Percentiles rank a stretch among this genome's conserved stretches.
These are phyloP conservation scores for Smittium mucronatum DNA, from an alignment of 371 early-diverging fungal species.

Conservation along the genomic window DNA sequence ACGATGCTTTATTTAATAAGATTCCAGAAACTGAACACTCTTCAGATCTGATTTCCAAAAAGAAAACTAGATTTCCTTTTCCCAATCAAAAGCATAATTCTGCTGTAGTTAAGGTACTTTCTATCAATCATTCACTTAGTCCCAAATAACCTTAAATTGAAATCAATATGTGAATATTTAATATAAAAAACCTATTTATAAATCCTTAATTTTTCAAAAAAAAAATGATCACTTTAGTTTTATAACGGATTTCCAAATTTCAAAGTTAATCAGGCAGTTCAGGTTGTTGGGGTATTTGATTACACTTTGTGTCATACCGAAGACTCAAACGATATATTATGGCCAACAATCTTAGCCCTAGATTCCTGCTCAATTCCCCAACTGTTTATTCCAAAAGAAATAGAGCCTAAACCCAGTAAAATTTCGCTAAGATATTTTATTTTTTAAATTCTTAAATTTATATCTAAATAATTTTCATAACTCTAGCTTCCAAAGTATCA, in stretches of 20 bases:
- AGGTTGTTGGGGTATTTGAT: conserved; percentile 17
- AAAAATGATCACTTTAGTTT: conserved; percentile 7
- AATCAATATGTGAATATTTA: too few relatives aligned
- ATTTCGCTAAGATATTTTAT: background rate
- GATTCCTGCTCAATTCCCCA: background rate
- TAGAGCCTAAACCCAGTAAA: background rate
- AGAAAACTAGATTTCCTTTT: conserved; percentile 6
- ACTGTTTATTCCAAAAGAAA: background rate
- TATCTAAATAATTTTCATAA: too few relatives aligned
- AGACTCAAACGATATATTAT: conserved; percentile 1
- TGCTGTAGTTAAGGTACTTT: conserved; percentile 9
- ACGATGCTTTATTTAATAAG: too few relatives aligned
- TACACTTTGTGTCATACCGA: conserved; percentile 6
- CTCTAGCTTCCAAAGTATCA: too few relatives aligned
- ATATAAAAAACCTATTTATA: too few relatives aligned
- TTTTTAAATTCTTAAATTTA: too few relatives aligned
- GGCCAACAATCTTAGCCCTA: conserved; percentile 1
- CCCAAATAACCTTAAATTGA: too few relatives aligned
- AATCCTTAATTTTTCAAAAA: too few relatives aligned
- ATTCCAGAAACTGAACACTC: background rate
- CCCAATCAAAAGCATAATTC: conserved; percentile 1
- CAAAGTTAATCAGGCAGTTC: conserved; percentile 12
- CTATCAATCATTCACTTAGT: background rate
- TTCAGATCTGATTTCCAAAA: background rate
- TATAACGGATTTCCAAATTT: conserved; percentile 4